Evolutionary conservation across 257 asterid species (phyloP), one percentile per base, ranked within the genome.

Genomic region (Salvia splendens): DNA sequence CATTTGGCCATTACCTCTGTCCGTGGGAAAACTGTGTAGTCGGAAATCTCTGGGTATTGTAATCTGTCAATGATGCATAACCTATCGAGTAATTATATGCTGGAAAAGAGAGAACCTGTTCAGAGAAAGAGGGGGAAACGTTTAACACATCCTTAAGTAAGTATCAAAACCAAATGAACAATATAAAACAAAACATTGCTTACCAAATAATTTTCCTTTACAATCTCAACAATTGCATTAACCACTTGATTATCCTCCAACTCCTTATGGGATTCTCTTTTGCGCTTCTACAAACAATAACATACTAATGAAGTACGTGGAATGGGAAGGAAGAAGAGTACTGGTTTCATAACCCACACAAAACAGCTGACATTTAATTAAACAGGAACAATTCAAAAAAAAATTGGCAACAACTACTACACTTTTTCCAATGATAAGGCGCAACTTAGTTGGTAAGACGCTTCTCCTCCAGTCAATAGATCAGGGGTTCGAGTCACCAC

Each of bases 171-270:
- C 32, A 67, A 16, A 63, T 16, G 53, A 62, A 43, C 43, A 42
- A 40, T 42, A 48, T 50, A 65, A 56, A 59, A 67, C 46, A 40
- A 11, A 6, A 54, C 30, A 51, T 8, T 24, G 75, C 81, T 65
- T 76, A 87, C 99, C 99, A 94, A 60, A 84, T 94, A 91, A 69
- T 87, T 85, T 72, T 91, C 96, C 77, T 91, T 91, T 28, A 91
- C 96, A 70, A 88, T 82, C 83, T 94, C 99, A 45, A 94, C 93
- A 52, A 73, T 57, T 20, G 96, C 95, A 67, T 77, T 86, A 40
- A 94, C 88, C 59, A 77, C 80, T 81, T 88, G 95, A 81, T 91
- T 84, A 64, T 80, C 79, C 67, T 91, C 95, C 84, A 94, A 68
- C 63, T 82, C 90, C 69, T 68, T 79, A 5, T 64, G 55, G 56